Percentiles rank a stretch among this genome's conserved stretches.
Evolutionary conservation across 305 asterid genomes (phyloP).

Genomic region (Rubia peregrina): DNA sequence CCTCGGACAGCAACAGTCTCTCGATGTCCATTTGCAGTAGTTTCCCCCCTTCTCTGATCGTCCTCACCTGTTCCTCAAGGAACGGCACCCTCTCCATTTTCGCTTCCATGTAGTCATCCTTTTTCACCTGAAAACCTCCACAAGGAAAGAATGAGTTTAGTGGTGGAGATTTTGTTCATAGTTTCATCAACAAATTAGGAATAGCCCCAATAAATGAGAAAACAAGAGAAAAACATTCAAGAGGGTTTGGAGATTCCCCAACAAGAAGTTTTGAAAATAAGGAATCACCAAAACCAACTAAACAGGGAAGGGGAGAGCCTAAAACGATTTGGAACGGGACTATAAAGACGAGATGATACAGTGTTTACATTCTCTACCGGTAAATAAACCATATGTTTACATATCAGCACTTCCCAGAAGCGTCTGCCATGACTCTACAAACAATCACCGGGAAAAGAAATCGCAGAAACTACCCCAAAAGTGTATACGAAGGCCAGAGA

Average conservation of each 20-base stretch:
- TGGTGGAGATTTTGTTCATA: background rate
- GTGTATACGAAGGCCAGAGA: background rate
- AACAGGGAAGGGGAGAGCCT: background rate
- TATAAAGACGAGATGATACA: background rate
- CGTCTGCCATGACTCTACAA: background rate
- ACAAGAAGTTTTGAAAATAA: background rate
- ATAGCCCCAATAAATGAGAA: background rate
- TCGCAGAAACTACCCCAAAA: constrained; percentile 3
- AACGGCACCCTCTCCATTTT: constrained; percentile 73
- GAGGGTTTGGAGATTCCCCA: background rate
- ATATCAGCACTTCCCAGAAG: background rate
- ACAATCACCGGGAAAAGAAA: background rate
- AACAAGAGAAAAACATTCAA: no score
- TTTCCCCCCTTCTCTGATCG: constrained; percentile 67
- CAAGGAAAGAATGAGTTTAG: background rate
- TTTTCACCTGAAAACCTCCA: constrained; percentile 36
- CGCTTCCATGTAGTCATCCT: constrained; percentile 48
- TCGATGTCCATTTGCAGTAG: constrained; percentile 66
- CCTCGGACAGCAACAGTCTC: constrained; percentile 70
- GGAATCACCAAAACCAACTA: background rate
- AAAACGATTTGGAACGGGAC: background rate
- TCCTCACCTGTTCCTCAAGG: constrained; percentile 90
- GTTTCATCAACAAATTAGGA: background rate
- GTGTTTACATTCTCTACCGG: background rate
- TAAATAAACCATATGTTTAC: background rate